phyloP scores from a whole-genome alignment of 2,329 filamentous ascomycete species.

The Exophiala sp. region DNA sequence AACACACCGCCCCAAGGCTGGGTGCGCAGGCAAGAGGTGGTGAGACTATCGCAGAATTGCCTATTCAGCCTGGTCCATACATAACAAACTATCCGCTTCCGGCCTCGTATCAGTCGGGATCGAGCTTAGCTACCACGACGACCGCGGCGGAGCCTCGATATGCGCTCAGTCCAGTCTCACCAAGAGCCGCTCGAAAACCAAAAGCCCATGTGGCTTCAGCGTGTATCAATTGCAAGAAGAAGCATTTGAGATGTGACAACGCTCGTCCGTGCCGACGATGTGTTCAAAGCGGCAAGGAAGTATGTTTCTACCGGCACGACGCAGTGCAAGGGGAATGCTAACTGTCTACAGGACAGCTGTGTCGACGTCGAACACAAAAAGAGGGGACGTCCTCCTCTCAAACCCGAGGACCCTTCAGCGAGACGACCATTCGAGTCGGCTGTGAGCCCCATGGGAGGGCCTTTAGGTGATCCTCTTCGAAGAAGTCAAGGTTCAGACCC shows the following conservation, averaged over 20 bases:
- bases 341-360: constrained; percentile 38
- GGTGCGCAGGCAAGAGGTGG: constrained; percentile 16
- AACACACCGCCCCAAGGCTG: constrained; percentile 21
- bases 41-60: constrained; percentile 13
- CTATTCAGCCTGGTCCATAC: constrained; percentile 14
- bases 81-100: constrained; percentile 17
- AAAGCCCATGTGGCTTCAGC: constrained; percentile 49
- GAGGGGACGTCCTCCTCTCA: constrained; percentile 29
- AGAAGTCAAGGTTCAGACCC: constrained; percentile 10
- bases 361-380: constrained; percentile 49
- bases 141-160: constrained; percentile 21
- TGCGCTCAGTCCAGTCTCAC: constrained; percentile 27
- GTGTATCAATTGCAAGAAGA: constrained; percentile 49
- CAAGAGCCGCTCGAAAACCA: constrained; percentile 42
- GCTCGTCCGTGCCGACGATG: constrained; percentile 45
- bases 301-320: constrained; percentile 30
- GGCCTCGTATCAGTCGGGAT: constrained; percentile 15
- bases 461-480: constrained; percentile 10
- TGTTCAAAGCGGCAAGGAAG: constrained; percentile 45
- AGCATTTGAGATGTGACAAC: constrained; percentile 46
- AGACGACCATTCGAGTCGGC: constrained; percentile 13
- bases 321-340: constrained; percentile 10
- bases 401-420: constrained; percentile 18
- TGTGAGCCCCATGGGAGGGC: constrained; percentile 2
- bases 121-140: constrained; percentile 20